Evolutionary conservation across 2,329 filamentous ascomycete genomes (phyloP), one percentile per base, ranked within the genome.

Genomic region (Huntiella bhutanensis): DNA sequence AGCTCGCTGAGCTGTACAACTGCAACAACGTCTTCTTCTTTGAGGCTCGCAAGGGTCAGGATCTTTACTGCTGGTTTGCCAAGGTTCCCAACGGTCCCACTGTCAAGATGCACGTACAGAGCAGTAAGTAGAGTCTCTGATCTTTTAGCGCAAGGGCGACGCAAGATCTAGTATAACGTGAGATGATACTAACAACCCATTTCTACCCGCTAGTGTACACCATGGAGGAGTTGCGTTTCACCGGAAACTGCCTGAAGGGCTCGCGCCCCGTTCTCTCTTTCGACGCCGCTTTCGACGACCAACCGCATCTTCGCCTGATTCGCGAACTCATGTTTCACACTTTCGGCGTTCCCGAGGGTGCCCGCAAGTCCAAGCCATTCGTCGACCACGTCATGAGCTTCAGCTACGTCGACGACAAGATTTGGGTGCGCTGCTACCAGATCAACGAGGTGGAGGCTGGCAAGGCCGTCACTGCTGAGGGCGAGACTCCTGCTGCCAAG

Each of bases 11-110:
- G 57, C 55, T 94, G 28, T 91, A 92, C 69, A 92, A 91, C 59
- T 92, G 84, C 72, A 94, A 93, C 65, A 88, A 92, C 59, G 75
- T 91, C 48, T 72, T 95, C 51, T 98, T 94, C 66, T 92, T 95
- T 59, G 88, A 98, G 66, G 87, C 87, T 40, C 73, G 87, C 51
- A 98, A 96, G 64, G 83, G 81, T 50, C 80, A 94, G 64, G 91
- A 96, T 68, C 69, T 96, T 15, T 98, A 96, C 63, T 68, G 92
- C 52, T 95, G 86, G 86, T 74, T 95, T 57, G 78, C 81, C 62
- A 93, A 92, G 59, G 80, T 86, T 2, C 91, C 88, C 4, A 94
- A 71, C 50, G 68, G 68, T 4, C 70, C 70, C 41, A 73, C 70
- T 2, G 62, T 71, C 43, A 73, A 73, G 57, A 72, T 91, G 62